These are phyloP conservation scores for Wickerhamiella azyma DNA, from an alignment of 805 yeast genomes.

Conservation along the genomic window DNA sequence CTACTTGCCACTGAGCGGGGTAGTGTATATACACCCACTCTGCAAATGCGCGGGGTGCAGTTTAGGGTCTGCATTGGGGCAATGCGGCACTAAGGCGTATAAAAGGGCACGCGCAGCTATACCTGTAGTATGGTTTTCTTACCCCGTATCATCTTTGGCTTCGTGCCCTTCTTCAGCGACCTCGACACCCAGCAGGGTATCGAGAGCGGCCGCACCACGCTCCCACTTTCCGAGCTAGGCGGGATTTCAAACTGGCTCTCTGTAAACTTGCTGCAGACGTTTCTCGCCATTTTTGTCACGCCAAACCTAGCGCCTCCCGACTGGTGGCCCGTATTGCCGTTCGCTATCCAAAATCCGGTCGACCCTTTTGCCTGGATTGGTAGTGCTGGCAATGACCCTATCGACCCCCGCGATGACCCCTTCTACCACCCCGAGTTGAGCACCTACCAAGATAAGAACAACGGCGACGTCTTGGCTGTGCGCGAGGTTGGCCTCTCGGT, in stretches of 20 bases:
- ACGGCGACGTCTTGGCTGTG: conserved; percentile 14
- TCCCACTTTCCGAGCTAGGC: conserved; percentile 1
- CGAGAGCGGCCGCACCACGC: background rate
- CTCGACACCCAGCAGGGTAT: background rate
- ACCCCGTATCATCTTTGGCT: conserved; percentile 3
- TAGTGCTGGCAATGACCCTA: background rate
- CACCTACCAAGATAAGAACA: conserved; percentile 5
- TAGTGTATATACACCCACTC: no score
- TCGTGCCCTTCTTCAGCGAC: background rate
- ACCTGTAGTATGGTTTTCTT: background rate
- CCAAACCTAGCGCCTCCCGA: conserved; percentile 21
- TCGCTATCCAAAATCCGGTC: conserved; percentile 1
- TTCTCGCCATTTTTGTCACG: conserved; percentile 12
- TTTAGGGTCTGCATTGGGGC: background rate
- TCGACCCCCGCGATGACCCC: conserved; percentile 13
- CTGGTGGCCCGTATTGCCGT: conserved; percentile 4
- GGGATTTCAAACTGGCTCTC: conserved; percentile 3
- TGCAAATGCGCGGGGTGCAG: no score
- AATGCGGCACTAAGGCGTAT: background rate
- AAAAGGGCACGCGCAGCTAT: background rate
- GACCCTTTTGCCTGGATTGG: conserved; percentile 4
- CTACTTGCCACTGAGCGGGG: no score
- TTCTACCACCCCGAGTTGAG: conserved; percentile 12
- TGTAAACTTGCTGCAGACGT: conserved; percentile 23
- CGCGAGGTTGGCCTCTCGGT: conserved; percentile 13